These are phyloP conservation scores for Trichoderma harzianum DNA, from an alignment of 2,329 filamentous ascomycete species.

Conservation along the genomic window DNA sequence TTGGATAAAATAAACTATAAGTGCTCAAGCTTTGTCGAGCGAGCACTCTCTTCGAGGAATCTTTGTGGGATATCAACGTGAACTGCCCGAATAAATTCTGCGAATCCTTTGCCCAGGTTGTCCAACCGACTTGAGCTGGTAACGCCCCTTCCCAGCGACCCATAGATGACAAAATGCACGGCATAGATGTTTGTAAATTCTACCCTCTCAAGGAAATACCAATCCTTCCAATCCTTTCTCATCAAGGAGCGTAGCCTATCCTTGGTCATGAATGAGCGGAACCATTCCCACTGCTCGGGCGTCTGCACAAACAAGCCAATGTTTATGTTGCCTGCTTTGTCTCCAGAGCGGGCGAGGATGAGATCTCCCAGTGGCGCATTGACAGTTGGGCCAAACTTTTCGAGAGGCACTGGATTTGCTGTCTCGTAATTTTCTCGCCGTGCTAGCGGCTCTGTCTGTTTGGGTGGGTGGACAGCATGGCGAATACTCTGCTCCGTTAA, in stretches of 20 bases:
- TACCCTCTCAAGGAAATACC: constrained; percentile 43
- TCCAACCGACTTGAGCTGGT: constrained; percentile 48
- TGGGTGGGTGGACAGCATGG: constrained; percentile 22
- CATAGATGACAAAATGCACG: constrained; percentile 51
- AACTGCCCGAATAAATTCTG: constrained; percentile 42
- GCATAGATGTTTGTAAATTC: constrained; percentile 44
- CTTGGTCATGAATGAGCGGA: constrained; percentile 40
- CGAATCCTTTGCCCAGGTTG: constrained; percentile 50
- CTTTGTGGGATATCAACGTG: constrained; percentile 23
- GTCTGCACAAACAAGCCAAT: constrained; percentile 45
- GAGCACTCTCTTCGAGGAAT: constrained; percentile 4
- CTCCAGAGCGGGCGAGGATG: constrained; percentile 32
- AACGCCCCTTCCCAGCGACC: constrained; percentile 42
- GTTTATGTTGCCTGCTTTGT: constrained; percentile 44
- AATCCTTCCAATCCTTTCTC: constrained; percentile 31
- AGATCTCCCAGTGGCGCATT: constrained; percentile 30
- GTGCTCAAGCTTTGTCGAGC: not conserved
- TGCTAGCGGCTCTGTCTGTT: constrained; percentile 20
- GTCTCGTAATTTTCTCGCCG: constrained; percentile 26
- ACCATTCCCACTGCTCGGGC: constrained; percentile 43
- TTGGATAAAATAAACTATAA: not conserved
- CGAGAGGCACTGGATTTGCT: constrained; percentile 2
- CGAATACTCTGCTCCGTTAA: not conserved
- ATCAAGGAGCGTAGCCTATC: constrained; percentile 36
- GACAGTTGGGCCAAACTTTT: constrained; percentile 23